Percentiles rank a stretch among this genome's conserved stretches.
These are phyloP conservation scores for Globisporangium echinulatum DNA, from an alignment of 352 stramenopile genomes.

Conservation along the genomic window DNA sequence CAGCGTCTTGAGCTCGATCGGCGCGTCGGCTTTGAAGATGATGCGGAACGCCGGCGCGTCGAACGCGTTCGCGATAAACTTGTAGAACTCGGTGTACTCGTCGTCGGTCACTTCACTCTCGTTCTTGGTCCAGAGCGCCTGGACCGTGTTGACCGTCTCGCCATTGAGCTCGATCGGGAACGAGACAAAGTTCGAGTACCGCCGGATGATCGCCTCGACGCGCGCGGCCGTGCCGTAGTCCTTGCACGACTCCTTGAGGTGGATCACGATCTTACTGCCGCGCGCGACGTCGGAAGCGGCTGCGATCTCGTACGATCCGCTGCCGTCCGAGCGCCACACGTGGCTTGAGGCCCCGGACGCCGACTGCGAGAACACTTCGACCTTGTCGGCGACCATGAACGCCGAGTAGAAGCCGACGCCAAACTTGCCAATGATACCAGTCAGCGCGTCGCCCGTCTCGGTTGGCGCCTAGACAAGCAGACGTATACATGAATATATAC, in stretches of 20 bases:
- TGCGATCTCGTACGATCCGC: conserved; percentile 74
- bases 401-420: conserved; percentile 99
- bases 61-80: conserved; percentile 95
- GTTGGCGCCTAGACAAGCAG: conserved; percentile 22
- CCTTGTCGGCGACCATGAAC: conserved; percentile 98
- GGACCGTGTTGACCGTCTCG: conserved; percentile 96
- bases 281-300: conserved; percentile 66
- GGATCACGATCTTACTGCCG: conserved; percentile 96
- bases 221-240: conserved; percentile 90
- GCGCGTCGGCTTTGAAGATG: conserved; percentile 98
- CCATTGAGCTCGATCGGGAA: conserved; percentile 98
- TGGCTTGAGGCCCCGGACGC: conserved; percentile 44
- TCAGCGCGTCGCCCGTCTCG: conserved; percentile 64
- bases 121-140: conserved; percentile 97
- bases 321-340: conserved; percentile 79
- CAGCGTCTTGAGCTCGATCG: conserved; percentile 97
- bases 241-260: conserved; percentile 96
- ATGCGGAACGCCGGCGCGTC: conserved; percentile 92
- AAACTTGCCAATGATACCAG: conserved; percentile 99
- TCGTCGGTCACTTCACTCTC: conserved; percentile 94
- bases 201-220: conserved; percentile 96
- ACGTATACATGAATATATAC: background rate
- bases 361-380: conserved; percentile 90
- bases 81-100: conserved; percentile 97
- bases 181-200: conserved; percentile 99